Conservation (phyloP, 192 early-diverging fungal genomes). For the Coemansia sp. region DNA sequence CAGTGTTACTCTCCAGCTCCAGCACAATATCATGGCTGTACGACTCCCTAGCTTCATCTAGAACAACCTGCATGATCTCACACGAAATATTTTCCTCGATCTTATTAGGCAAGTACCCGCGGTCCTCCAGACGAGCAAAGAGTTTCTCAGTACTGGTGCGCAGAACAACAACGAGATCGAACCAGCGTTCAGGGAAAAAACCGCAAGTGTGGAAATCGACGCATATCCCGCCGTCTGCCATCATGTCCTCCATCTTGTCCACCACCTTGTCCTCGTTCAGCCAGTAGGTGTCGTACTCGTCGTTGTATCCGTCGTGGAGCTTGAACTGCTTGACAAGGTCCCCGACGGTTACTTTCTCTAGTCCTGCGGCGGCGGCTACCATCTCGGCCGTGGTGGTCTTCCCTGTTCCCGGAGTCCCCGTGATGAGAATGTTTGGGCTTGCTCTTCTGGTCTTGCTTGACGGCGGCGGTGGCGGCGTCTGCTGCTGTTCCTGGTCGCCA, state of each 20-base stretch:
- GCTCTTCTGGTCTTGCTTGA: slow-evolving; percentile 26
- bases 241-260: slow-evolving; percentile 85
- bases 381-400: slow-evolving; percentile 81
- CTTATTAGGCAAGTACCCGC: slow-evolving; percentile 81
- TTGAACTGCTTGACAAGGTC: slow-evolving; percentile 80
- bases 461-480: slow-evolving; percentile 15
- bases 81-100: slow-evolving; percentile 92
- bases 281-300: slow-evolving; percentile 84
- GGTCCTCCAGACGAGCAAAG: slow-evolving; percentile 75
- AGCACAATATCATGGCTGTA: slow-evolving; percentile 79
- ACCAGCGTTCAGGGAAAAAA: slow-evolving; percentile 97
- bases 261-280: slow-evolving; percentile 93
- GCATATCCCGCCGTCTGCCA: slow-evolving; percentile 80
- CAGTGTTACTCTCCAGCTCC: slow-evolving; percentile 75
- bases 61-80: slow-evolving; percentile 96
- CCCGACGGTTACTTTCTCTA: slow-evolving; percentile 84
- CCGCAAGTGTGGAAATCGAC: slow-evolving; percentile 96
- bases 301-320: slow-evolving; percentile 84
- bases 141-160: slow-evolving; percentile 75
- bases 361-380: slow-evolving; percentile 69
- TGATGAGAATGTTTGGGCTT: slow-evolving; percentile 79
- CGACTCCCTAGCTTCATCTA: slow-evolving; percentile 84
- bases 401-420: slow-evolving; percentile 84
- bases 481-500: slow-evolving; percentile 14
- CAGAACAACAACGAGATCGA: slow-evolving; percentile 93